Evolutionary conservation across 176 grass and related monocot species (phyloP).

Genomic region (Saccharum spontaneum): DNA sequence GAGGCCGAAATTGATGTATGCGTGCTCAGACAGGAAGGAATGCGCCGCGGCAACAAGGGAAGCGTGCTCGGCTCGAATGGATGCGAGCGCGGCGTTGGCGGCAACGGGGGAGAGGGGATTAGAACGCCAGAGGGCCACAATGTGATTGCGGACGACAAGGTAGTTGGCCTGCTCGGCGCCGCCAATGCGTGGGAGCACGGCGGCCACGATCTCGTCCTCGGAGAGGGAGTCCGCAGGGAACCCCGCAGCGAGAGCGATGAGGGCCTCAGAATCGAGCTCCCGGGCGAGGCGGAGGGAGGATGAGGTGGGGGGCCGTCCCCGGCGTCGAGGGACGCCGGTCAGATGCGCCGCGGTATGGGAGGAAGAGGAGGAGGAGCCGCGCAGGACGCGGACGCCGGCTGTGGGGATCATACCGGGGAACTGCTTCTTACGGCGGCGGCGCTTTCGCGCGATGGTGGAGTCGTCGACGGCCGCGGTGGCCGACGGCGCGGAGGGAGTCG

Average conservation of each 20-base stretch:
- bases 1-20: constrained; percentile 91
- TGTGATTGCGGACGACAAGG: constrained; percentile 94
- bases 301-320: constrained; percentile 66
- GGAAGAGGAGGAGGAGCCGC: constrained; percentile 41
- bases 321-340: constrained; percentile 42
- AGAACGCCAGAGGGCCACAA: constrained; percentile 85
- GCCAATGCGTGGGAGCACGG: constrained; percentile 70
- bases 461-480: constrained; percentile 35
- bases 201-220: constrained; percentile 85
- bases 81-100: constrained; percentile 64
- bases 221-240: constrained; percentile 88
- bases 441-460: constrained; percentile 53
- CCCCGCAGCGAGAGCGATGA: constrained; percentile 73
- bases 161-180: constrained; percentile 80
- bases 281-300: constrained; percentile 85
- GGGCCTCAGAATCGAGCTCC: constrained; percentile 92
- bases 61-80: constrained; percentile 83
- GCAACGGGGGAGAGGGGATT: constrained; percentile 64
- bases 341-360: constrained; percentile 39
- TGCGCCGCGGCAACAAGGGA: constrained; percentile 67
- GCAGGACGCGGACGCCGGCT: constrained; percentile 58
- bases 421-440: constrained; percentile 95
- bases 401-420: constrained; percentile 93
- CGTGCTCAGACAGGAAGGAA: constrained; percentile 75
- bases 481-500: constrained; percentile 46